Base-by-base conservation (phyloP, 345 rosid genomes). In the Rhizophora mangle region DNA sequence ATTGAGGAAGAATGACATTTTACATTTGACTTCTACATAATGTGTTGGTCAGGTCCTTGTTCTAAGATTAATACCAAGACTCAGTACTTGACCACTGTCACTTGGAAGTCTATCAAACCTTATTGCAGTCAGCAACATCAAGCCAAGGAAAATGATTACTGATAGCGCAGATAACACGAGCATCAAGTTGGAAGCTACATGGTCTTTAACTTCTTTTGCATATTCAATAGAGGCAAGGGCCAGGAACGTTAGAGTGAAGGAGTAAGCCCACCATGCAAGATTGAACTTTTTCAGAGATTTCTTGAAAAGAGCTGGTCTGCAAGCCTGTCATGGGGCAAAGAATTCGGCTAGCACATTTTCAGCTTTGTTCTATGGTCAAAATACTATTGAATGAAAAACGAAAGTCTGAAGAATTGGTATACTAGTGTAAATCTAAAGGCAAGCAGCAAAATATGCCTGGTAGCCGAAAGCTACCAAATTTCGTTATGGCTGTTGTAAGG, bases 261-360 rank as follows among this genome's bases (percentile, higher is more conserved):
- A 87, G 69, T 84, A 88, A 60, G 88, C 87, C 89, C 90, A 88
- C 90, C 89, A 87, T 3, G 88, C 85, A 1, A 88, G 85, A 62
- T 82, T 79, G 80, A 85, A 90, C 77, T 79, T 85, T 78, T 77
- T 86, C 85, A 79, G 76, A 1, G 92, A 82, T 81, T 87, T 90
- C 85, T 80, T 90, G 81, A 58, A 90, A 58, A 90, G 83, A 51
- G 39, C 69, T 62, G 93, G 96, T 27, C 91, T 86, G 51, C 87
- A 83, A 0, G 73, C 83, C 93, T 90, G 82, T 56, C 51, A 70
- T 29, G 46, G 46, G 8, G 13, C 34, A 54, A 34, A 22, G 21
- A 20, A 1, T 16, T 34, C 30, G 18, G 27, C 49, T 31, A 8
- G 4, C 46, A 4, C 34, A 15, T 5, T 60, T 60, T 20, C 21